phyloP scores from a whole-genome alignment of 2,329 filamentous ascomycete genomes.

The Calonectria naviculata region DNA sequence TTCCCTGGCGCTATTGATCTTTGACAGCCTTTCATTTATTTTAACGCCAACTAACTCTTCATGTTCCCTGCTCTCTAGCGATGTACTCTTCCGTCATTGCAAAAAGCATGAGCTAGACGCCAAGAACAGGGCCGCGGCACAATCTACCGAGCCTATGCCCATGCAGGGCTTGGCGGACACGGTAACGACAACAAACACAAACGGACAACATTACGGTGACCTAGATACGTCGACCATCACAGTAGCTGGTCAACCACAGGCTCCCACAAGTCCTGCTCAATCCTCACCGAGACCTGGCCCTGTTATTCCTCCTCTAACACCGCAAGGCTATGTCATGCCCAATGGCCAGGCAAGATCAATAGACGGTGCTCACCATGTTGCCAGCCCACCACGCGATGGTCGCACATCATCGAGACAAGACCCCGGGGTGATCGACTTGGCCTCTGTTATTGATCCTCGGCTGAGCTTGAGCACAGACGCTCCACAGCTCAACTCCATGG shows the following conservation, averaged over 20 bases:
- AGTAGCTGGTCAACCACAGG: neutral
- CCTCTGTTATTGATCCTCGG: no score
- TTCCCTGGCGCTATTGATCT: no score
- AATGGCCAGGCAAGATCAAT: no score
- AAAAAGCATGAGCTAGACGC: neutral
- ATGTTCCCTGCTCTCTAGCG: neutral
- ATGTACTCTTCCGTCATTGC: neutral
- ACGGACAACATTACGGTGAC: neutral
- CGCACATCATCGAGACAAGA: no score
- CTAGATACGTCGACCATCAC: neutral
- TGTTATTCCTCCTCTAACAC: neutral
- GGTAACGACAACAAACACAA: neutral
- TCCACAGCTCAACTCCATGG: neutral
- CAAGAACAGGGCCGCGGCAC: neutral
- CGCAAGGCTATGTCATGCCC: no score
- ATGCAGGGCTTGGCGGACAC: neutral
- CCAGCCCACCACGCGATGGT: no score
- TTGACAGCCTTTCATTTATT: no score
- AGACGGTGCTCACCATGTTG: no score
- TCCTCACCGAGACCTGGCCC: neutral
- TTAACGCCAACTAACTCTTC: neutral
- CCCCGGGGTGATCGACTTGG: no score
- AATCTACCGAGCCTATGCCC: neutral
- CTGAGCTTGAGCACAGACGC: no score
- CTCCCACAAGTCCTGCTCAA: neutral